A percentile compares a stretch with the other conserved stretches of the same genome.
These are phyloP conservation scores for Lantana camara DNA, from an alignment of 257 asterid genomes.

Conservation along the genomic window DNA sequence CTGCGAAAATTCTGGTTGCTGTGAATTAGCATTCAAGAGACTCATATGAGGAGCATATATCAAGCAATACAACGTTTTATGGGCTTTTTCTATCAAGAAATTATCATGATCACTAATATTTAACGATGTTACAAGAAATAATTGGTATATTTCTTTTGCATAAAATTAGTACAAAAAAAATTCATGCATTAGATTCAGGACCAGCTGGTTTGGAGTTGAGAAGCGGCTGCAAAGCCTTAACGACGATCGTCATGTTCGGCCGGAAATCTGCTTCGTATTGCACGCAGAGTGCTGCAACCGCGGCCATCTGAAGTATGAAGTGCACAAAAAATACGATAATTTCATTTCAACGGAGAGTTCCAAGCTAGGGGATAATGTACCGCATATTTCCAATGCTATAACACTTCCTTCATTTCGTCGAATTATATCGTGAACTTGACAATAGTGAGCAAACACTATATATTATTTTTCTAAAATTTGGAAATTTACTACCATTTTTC, in stretches of 20 bases:
- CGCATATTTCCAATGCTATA: no score
- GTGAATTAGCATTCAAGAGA: conserved; percentile 10
- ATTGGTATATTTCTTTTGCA: not conserved
- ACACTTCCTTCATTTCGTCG: no score
- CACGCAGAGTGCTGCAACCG: conserved; percentile 96
- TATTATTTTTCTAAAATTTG: no score
- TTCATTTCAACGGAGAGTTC: not conserved
- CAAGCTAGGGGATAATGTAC: no score
- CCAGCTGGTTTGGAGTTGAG: conserved; percentile 76
- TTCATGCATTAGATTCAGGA: conserved; percentile 41
- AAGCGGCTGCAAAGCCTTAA: conserved; percentile 94
- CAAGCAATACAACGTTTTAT: not conserved
- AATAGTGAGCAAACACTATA: no score
- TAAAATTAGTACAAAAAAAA: not conserved
- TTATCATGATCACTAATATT: not conserved
- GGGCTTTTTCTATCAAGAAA: not conserved
- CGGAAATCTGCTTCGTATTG: conserved; percentile 94
- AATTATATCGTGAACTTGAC: no score
- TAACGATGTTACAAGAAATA: not conserved
- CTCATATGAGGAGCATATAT: conserved; percentile 9
- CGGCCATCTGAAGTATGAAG: conserved; percentile 67
- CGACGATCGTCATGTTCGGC: conserved; percentile 95
- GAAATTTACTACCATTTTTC: no score
- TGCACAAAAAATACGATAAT: not conserved
- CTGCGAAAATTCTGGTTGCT: conserved; percentile 4